phyloP scores from a whole-genome alignment of 2,329 filamentous ascomycete species.

The Herpotrichia juniperi region DNA sequence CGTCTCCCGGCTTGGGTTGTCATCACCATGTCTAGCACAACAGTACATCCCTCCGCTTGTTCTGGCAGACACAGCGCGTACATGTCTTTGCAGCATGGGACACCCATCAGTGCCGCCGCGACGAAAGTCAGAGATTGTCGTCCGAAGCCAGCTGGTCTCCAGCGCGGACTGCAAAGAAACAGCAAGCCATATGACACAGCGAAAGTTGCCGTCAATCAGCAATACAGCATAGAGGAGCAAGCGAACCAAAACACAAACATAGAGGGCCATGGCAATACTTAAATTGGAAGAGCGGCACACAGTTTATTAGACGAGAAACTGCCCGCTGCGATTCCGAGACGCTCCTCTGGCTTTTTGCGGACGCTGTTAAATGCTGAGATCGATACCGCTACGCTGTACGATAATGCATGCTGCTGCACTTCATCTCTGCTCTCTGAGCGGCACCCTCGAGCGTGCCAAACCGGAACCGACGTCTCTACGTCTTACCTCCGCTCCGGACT shows the following conservation, averaged over 20 bases:
- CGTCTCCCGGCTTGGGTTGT: constrained; percentile 27
- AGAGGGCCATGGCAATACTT: neutral
- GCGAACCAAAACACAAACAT: neutral
- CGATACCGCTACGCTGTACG: constrained; percentile 18
- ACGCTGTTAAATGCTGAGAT: constrained; percentile 3
- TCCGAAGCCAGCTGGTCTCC: neutral
- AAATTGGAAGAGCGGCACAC: neutral
- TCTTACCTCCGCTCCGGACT: constrained; percentile 23
- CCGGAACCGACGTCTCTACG: constrained; percentile 26
- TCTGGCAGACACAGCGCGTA: constrained; percentile 40
- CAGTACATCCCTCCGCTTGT: constrained; percentile 15
- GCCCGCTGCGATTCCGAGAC: neutral
- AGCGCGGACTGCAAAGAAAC: neutral
- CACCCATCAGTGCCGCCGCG: constrained; percentile 16
- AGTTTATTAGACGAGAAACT: neutral
- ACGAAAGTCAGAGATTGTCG: constrained; percentile 1
- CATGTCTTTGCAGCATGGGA: constrained; percentile 33
- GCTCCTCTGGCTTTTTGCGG: neutral
- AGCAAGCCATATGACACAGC: neutral
- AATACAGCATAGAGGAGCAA: neutral
- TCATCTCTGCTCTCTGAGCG: constrained; percentile 33
- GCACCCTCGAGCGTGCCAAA: constrained; percentile 24
- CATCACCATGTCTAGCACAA: constrained; percentile 12
- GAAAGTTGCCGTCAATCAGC: neutral
- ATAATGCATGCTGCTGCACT: constrained; percentile 23